Evolutionary conservation across 148 eudicot genomes (phyloP).

Genomic region (Cornus suecica): DNA sequence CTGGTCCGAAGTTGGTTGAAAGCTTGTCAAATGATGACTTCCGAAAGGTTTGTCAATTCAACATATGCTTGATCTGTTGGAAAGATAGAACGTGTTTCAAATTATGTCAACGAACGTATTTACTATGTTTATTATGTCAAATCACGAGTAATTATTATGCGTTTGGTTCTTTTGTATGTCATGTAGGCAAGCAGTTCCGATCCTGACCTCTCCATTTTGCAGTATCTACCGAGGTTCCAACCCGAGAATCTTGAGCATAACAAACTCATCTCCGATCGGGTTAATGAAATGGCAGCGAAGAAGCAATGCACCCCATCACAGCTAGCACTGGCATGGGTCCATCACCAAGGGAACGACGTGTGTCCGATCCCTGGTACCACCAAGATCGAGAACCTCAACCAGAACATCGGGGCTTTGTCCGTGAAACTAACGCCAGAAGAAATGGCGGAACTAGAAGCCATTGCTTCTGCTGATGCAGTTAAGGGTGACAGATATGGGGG

Average conservation of each 20-base stretch:
- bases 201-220: too few species aligned
- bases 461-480: not conserved
- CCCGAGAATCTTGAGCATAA: conserved; percentile 3
- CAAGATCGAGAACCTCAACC: not conserved
- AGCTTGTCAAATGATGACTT: too few species aligned
- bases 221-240: not conserved
- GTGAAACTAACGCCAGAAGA: not conserved
- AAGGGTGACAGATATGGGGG: not conserved
- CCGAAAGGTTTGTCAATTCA: not conserved
- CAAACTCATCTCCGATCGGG: not conserved
- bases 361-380: too few species aligned
- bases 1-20: too few species aligned
- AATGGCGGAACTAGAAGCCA: not conserved
- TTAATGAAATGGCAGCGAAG: not conserved
- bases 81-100: too few species aligned
- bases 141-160: too few species aligned
- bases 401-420: not conserved
- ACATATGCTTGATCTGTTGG: not conserved
- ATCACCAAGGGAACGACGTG: too few species aligned
- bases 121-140: too few species aligned
- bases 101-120: too few species aligned
- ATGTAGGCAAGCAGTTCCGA: too few species aligned
- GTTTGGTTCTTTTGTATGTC: too few species aligned
- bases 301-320: not conserved
- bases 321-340: too few species aligned